phyloP scores from a whole-genome alignment of 768 basidiomycete species.

The Termitomyces sp. region DNA sequence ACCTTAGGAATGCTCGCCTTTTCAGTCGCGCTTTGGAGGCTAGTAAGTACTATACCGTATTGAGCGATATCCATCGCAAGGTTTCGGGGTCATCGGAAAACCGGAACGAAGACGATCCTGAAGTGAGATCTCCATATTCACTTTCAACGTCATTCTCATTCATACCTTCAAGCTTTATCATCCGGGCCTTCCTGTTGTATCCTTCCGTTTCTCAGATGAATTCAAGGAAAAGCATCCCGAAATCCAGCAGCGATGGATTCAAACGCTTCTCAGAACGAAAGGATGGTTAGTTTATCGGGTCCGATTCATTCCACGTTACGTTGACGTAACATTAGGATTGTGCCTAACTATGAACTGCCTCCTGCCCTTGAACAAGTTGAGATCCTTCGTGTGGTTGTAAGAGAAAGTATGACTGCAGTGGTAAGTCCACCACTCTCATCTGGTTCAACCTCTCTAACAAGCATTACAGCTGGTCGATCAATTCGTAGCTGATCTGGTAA shows the following conservation, averaged over 20 bases:
- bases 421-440: constrained; percentile 25
- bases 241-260: constrained; percentile 56
- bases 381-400: constrained; percentile 60
- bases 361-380: constrained; percentile 49
- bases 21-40: constrained; percentile 57
- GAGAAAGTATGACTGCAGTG: constrained; percentile 52
- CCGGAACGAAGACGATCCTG: constrained; percentile 47
- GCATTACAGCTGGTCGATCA: constrained; percentile 55
- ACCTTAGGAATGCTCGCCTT: constrained; percentile 57
- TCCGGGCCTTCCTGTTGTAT: constrained; percentile 59
- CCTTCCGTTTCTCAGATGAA: constrained; percentile 57
- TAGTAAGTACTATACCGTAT: constrained; percentile 44
- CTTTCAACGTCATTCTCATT: neutral
- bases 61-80: constrained; percentile 50
- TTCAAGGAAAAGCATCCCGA: constrained; percentile 51
- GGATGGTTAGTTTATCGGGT: constrained; percentile 43
- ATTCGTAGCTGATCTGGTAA: constrained; percentile 63
- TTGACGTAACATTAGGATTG: constrained; percentile 26
- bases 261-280: constrained; percentile 40
- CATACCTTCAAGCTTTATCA: constrained; percentile 34
- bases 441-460: constrained; percentile 44
- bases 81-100: constrained; percentile 11
- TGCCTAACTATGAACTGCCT: constrained; percentile 47
- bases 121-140: constrained; percentile 34
- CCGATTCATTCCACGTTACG: neutral